Percentiles rank a stretch among this genome's conserved stretches.
Conservation (phyloP, 78 protist species). For the Dictyostelium capitatum region DNA sequence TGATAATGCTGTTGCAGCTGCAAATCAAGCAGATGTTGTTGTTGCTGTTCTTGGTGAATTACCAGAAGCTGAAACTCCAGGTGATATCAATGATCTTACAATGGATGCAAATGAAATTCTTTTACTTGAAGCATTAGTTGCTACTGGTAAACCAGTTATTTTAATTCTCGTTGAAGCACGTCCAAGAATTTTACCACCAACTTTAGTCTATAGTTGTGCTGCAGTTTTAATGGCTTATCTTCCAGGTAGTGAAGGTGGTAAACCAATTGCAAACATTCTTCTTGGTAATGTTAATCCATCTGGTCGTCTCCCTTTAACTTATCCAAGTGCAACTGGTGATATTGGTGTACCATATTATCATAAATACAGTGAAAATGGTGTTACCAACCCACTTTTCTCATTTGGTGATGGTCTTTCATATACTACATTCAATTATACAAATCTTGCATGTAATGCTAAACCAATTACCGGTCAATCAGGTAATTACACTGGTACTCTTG, state of each 20-base stretch:
- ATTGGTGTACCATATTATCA: constrained; percentile 60
- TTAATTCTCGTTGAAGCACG: constrained; percentile 79
- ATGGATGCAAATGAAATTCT: constrained; percentile 44
- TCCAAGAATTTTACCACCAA: constrained; percentile 76
- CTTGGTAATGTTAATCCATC: constrained; percentile 87
- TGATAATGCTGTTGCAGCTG: constrained; percentile 18
- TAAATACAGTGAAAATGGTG: constrained; percentile 34
- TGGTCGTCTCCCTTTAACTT: constrained; percentile 87
- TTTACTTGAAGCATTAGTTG: constrained; percentile 1
- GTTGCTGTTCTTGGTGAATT: constrained; percentile 80
- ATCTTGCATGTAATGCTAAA: constrained; percentile 7
- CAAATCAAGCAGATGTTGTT: constrained; percentile 26
- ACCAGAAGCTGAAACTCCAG: constrained; percentile 80
- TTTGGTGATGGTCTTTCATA: constrained; percentile 88
- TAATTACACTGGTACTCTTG: constrained; percentile 49
- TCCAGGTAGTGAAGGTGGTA: constrained; percentile 87
- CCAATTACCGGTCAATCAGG: neutral
- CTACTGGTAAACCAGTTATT: constrained; percentile 43
- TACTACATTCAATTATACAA: constrained; percentile 71
- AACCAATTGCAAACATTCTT: constrained; percentile 83
- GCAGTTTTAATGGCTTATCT: constrained; percentile 82
- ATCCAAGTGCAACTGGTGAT: constrained; percentile 63
- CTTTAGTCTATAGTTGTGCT: neutral
- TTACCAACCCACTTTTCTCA: constrained; percentile 62
- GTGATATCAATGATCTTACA: constrained; percentile 72